Evolutionary conservation across 202 grass and related monocot species (phyloP).

Genomic region (Setaria italica): DNA sequence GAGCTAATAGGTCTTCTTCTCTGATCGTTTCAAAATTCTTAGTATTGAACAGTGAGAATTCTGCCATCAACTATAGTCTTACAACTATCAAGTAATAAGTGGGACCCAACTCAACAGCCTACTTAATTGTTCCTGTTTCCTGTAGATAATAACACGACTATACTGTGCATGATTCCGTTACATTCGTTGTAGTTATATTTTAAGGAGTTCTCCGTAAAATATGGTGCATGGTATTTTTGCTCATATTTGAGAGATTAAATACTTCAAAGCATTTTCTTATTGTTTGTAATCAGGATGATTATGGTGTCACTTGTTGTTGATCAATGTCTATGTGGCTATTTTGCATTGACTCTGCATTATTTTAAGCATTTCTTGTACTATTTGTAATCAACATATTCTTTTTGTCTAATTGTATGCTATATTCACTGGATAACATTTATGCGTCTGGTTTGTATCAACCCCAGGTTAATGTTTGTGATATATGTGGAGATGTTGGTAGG

Average conservation of each 20-base stretch:
- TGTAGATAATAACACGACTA: background rate
- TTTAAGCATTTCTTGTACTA: conserved; percentile 3
- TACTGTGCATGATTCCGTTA: background rate
- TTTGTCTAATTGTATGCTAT: conserved; percentile 1
- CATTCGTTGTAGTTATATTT: background rate
- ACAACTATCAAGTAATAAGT: background rate
- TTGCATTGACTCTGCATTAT: conserved; percentile 59
- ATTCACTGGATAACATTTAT: conserved; percentile 33
- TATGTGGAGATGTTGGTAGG: conserved; percentile 94
- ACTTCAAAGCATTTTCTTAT: conserved; percentile 10
- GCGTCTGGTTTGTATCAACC: conserved; percentile 45
- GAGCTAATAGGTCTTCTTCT: background rate
- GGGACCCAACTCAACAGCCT: conserved; percentile 2
- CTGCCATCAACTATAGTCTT: background rate
- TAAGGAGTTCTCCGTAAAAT: conserved; percentile 3
- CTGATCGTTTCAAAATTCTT: background rate
- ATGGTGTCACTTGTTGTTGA: conserved; percentile 10
- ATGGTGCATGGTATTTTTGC: background rate
- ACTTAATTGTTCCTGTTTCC: background rate
- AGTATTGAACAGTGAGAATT: background rate
- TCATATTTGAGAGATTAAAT: background rate
- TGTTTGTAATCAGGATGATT: background rate
- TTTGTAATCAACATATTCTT: conserved; percentile 33
- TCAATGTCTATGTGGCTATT: conserved; percentile 20
- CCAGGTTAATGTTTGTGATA: conserved; percentile 99